phyloP scores from a whole-genome alignment of 2,329 filamentous ascomycete genomes.

The Hirsutella rhossiliensis region DNA sequence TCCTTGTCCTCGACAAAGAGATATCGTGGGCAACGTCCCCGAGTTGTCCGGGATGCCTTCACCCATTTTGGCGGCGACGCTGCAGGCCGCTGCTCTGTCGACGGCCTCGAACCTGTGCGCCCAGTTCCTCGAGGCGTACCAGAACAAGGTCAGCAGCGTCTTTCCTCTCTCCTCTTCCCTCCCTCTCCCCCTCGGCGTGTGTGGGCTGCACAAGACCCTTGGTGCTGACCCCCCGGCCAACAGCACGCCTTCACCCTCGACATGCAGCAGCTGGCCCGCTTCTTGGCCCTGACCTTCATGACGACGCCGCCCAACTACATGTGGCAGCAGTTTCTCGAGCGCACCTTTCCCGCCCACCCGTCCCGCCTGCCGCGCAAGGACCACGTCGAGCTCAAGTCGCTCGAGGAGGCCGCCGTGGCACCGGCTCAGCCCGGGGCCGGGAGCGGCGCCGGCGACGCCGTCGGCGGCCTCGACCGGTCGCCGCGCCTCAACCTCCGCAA shows the following conservation, averaged over 20 bases:
- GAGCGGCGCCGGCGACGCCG: slow-evolving; percentile 4
- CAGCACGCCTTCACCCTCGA: slow-evolving; percentile 32
- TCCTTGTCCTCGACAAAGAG: too few species aligned
- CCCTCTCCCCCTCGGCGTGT: too few species aligned
- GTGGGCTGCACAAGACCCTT: too few species aligned
- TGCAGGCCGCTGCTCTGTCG: slow-evolving; percentile 40
- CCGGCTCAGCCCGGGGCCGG: neutral
- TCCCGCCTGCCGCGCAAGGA: slow-evolving; percentile 4
- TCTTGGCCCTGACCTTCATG: slow-evolving; percentile 39
- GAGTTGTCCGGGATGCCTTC: slow-evolving; percentile 30
- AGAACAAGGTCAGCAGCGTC: slow-evolving; percentile 21
- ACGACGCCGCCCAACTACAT: slow-evolving; percentile 44
- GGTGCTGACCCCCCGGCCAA: neutral
- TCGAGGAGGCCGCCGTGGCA: slow-evolving; percentile 10
- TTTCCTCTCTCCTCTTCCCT: neutral
- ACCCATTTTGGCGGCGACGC: slow-evolving; percentile 37
- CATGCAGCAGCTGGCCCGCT: slow-evolving; percentile 35
- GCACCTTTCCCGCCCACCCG: slow-evolving; percentile 35
- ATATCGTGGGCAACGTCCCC: neutral
- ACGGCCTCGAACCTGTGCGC: slow-evolving; percentile 41
- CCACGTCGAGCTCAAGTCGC: slow-evolving; percentile 17
- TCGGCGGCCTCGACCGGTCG: slow-evolving; percentile 8
- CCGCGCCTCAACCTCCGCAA: slow-evolving; percentile 27
- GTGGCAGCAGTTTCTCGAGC: slow-evolving; percentile 45
- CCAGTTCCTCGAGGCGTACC: slow-evolving; percentile 39